phyloP scores from a whole-genome alignment of 768 basidiomycete species.

The Mycena leptocephala region DNA sequence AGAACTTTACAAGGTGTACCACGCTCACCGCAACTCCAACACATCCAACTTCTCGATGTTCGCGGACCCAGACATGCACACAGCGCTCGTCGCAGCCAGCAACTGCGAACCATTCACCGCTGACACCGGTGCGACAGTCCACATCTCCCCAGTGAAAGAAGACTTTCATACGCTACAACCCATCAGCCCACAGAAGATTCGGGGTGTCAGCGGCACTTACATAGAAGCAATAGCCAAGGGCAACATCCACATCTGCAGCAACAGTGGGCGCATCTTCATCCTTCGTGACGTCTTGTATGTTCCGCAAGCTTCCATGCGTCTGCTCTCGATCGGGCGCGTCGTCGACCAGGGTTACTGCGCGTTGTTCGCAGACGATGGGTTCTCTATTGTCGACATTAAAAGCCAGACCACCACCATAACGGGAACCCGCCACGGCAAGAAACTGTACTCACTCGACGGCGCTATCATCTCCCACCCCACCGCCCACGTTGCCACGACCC shows the following conservation, averaged over 20 bases:
- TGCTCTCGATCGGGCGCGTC: slow-evolving; percentile 36
- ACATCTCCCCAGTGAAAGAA: slow-evolving; percentile 28
- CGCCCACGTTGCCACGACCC: slow-evolving; percentile 19
- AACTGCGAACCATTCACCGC: slow-evolving; percentile 10
- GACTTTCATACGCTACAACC: slow-evolving; percentile 33
- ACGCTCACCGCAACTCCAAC: slow-evolving; percentile 9
- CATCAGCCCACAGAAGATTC: slow-evolving; percentile 26
- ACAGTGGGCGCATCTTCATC: background rate
- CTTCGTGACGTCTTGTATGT: slow-evolving; percentile 36
- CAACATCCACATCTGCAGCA: background rate
- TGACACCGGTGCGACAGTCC: slow-evolving; percentile 28
- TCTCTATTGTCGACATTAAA: slow-evolving; percentile 1
- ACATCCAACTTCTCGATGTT: background rate
- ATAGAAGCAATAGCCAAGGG: slow-evolving; percentile 38
- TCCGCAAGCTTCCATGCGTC: slow-evolving; percentile 33
- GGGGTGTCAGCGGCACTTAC: slow-evolving; percentile 34
- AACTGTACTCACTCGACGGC: slow-evolving; percentile 21
- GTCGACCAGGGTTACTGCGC: background rate
- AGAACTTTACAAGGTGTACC: background rate
- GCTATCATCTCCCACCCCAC: background rate
- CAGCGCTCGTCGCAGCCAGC: background rate
- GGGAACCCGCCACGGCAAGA: slow-evolving; percentile 8
- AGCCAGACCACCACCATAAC: slow-evolving; percentile 5
- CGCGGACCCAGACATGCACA: background rate
- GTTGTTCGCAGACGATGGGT: slow-evolving; percentile 17